Conservation (phyloP, 208 protist species). For the Tritrichomonas musculus region DNA sequence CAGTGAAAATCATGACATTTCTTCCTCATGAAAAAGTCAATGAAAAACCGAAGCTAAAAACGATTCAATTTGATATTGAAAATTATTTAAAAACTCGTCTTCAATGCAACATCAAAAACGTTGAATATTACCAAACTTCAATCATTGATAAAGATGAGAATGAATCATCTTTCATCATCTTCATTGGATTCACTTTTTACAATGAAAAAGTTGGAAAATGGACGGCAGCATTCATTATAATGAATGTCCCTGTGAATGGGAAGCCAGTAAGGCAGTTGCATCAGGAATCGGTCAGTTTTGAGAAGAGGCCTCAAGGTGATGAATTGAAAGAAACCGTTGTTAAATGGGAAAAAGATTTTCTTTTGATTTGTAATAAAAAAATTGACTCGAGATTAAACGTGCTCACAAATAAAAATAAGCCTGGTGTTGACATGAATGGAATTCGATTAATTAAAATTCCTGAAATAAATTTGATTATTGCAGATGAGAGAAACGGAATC, state of each 20-base stretch:
- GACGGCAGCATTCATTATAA: background rate
- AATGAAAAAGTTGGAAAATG: background rate
- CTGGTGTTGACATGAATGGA: background rate
- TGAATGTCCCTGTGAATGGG: background rate
- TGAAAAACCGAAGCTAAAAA: background rate
- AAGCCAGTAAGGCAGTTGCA: background rate
- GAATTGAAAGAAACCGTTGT: background rate
- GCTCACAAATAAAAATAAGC: background rate
- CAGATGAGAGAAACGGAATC: background rate
- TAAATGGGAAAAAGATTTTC: background rate
- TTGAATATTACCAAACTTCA: background rate
- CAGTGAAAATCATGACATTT: background rate
- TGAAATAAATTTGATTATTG: background rate
- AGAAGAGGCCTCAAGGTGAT: background rate
- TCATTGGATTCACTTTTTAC: background rate
- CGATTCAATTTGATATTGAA: background rate
- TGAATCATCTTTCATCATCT: background rate
- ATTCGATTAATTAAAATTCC: background rate
- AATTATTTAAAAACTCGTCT: background rate
- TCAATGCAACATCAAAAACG: background rate
- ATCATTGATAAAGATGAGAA: background rate
- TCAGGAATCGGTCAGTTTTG: background rate
- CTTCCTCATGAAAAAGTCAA: too few species aligned
- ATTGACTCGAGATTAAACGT: background rate
- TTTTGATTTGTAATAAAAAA: background rate